Conservation (phyloP, 805 yeast species). For the Ogataea methylovora region DNA sequence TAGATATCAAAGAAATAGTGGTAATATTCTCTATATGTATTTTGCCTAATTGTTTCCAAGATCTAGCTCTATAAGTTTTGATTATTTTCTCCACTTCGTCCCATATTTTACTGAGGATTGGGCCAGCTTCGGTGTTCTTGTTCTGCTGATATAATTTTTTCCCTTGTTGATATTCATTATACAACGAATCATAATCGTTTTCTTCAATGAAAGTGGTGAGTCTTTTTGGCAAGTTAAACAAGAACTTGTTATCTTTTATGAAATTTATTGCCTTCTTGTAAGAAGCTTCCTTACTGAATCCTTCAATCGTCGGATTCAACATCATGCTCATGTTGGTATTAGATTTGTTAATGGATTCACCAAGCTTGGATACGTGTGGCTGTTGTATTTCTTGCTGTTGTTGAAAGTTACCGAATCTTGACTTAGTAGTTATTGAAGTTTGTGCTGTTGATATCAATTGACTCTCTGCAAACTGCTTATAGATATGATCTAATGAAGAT, state of each 20-base stretch:
- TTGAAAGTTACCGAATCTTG: conserved; percentile 1
- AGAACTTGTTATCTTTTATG: conserved; percentile 42
- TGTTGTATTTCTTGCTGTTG: background rate
- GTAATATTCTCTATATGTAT: conserved; percentile 22
- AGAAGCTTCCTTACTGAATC: conserved; percentile 39
- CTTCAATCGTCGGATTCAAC: conserved; percentile 52
- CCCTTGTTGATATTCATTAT: conserved; percentile 51
- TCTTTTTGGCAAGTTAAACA: conserved; percentile 51
- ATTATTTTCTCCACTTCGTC: conserved; percentile 44
- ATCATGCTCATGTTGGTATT: conserved; percentile 41
- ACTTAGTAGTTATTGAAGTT: background rate
- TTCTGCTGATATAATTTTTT: conserved; percentile 13
- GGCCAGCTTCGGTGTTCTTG: conserved; percentile 4
- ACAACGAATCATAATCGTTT: conserved; percentile 50
- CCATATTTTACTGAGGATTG: conserved; percentile 47
- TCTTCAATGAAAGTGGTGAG: conserved; percentile 34
- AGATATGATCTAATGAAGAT: conserved; percentile 53
- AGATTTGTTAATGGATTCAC: conserved; percentile 39
- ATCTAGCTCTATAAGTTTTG: conserved; percentile 42
- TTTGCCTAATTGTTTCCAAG: conserved; percentile 43
- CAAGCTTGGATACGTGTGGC: background rate
- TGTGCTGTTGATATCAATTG: conserved; percentile 6
- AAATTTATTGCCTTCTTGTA: conserved; percentile 41
- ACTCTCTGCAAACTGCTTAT: conserved; percentile 38
- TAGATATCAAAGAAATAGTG: background rate